Evolutionary conservation across 2,329 filamentous ascomycete genomes (phyloP).

Genomic region (Plenodomus biglobosus): DNA sequence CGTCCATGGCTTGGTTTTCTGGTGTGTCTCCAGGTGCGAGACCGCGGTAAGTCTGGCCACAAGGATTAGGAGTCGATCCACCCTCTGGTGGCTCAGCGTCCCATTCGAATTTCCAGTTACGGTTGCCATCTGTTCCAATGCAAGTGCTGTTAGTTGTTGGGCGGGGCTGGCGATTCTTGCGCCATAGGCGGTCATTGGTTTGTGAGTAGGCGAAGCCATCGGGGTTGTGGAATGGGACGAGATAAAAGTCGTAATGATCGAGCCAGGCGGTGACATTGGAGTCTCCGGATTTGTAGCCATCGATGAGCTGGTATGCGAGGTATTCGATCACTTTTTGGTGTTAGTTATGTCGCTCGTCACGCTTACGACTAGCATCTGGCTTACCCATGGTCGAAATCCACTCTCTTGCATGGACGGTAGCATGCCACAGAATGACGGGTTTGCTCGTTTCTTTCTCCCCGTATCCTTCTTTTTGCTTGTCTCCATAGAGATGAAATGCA

Average conservation of each 20-base stretch:
- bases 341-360: neutral
- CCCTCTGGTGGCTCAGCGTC: conserved; percentile 29
- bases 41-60: conserved; percentile 38
- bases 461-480: neutral
- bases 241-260: conserved; percentile 37
- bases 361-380: conserved; percentile 14
- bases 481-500: conserved; percentile 32
- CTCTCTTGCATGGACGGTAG: conserved; percentile 39
- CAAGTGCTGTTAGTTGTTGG: conserved; percentile 32
- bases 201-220: conserved; percentile 40
- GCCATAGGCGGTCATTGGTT: conserved; percentile 40
- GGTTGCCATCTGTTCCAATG: conserved; percentile 39
- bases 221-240: conserved; percentile 38
- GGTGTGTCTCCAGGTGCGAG: conserved; percentile 34
- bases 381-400: conserved; percentile 16
- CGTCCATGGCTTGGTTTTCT: conserved; percentile 46
- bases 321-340: conserved; percentile 31
- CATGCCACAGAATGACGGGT: conserved; percentile 39
- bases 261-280: conserved; percentile 32
- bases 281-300: conserved; percentile 30
- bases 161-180: conserved; percentile 39
- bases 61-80: conserved; percentile 32
- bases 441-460: conserved; percentile 25
- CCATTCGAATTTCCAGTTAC: conserved; percentile 41
- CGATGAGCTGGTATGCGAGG: conserved; percentile 32